A percentile compares a stretch with the other conserved stretches of the same genome.
phyloP scores from a whole-genome alignment of 2,329 filamentous ascomycete species.

The Elsinoe ampelina region DNA sequence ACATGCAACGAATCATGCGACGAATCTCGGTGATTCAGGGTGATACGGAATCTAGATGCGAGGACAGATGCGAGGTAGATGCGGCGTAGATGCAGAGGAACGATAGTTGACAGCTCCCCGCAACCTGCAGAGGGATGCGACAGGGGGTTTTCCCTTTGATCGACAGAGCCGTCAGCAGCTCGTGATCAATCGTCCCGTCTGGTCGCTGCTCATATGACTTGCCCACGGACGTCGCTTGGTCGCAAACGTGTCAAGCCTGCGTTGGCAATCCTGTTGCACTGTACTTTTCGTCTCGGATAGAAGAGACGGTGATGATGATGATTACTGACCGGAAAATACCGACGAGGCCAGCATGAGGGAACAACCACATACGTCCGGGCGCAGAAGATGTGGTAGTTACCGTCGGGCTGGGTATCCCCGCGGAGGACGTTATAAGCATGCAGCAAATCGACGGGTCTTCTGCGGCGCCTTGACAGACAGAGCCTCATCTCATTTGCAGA shows the following conservation, averaged over 20 bases:
- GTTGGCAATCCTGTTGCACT: background rate
- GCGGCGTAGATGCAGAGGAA: background rate
- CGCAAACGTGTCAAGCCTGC: background rate
- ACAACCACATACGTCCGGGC: background rate
- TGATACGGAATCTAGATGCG: background rate
- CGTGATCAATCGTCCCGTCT: background rate
- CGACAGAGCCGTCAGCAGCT: slow-evolving; percentile 2
- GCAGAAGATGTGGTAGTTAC: background rate
- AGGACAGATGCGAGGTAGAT: background rate
- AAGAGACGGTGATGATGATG: too few species aligned
- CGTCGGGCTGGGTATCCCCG: background rate
- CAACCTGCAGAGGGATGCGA: background rate
- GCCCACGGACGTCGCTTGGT: background rate
- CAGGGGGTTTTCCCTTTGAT: slow-evolving; percentile 1
- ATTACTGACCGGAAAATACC: too few species aligned
- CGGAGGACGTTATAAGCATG: too few species aligned
- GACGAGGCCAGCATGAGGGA: background rate
- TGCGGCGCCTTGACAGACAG: too few species aligned
- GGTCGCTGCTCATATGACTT: background rate
- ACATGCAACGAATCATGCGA: too few species aligned
- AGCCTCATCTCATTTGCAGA: too few species aligned
- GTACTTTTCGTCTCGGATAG: too few species aligned
- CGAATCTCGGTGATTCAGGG: background rate
- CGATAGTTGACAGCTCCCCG: slow-evolving; percentile 9
- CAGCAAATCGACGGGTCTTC: background rate